Base-by-base conservation (phyloP, 1,284 basidiomycete genomes). In the Leccinum huronense region DNA sequence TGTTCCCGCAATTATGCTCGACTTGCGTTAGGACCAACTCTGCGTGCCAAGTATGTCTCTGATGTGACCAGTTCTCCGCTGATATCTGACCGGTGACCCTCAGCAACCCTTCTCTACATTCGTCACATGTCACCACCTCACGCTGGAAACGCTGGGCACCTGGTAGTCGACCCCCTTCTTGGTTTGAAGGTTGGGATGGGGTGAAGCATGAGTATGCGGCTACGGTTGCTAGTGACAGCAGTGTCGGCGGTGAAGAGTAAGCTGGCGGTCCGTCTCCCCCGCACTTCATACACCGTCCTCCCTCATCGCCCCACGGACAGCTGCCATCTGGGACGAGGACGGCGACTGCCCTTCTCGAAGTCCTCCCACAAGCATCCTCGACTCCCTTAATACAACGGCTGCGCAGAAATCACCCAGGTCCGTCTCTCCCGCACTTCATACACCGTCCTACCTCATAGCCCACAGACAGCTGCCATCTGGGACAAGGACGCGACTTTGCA, bases 1-100 rank as follows among this genome's bases (percentile, higher is more conserved):
- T 90, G 11, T 90, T 90, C 75, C 87, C 85, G 80, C 65, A 84
- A 81, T 72, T 90, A 90, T 74, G 83, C 88, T 48, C 80, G 83
- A 63, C 75, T 90, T 65, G 81, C 84, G 31, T 68, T 80, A 23
- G 81, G 80, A 31, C 87, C 87, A 42, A 87, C 86, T 13, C 75
- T 89, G 68, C 76, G 78, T 16, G 80, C 82, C 23, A 84, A 83
- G 86, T 87, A 69, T 68, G 81, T 68, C 13, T 40, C 27, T 23
- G 4, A 30, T 51, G 23, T 27, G 51, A 5, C 5, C 57, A 16
- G 40, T 14, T 59, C 0, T 57, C 59, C 11, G n/a, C 58, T 65
- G 36, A 64, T 33, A 31, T 54, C 40, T 57, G 11, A 33, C n/a
- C 10, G 54, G 19, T 48, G 45, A 23, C 38, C 13, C 53, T 16